A percentile compares a stretch with the other conserved stretches of the same genome.
These are phyloP conservation scores for Diaporthe longicolla DNA, from an alignment of 2,329 filamentous ascomycete genomes.

Conservation along the genomic window DNA sequence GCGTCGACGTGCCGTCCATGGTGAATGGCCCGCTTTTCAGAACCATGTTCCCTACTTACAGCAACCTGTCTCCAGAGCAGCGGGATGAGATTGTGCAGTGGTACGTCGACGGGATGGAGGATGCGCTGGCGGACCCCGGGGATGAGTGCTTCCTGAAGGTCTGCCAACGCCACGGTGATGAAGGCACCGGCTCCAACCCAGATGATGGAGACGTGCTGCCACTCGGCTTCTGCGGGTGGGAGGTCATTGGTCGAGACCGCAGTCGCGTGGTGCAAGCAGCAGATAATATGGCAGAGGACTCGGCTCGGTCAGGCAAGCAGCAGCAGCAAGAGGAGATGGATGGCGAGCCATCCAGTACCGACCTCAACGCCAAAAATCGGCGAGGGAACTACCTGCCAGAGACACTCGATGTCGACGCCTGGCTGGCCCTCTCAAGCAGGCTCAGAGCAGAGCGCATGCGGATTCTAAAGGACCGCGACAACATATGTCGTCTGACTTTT, in stretches of 20 bases:
- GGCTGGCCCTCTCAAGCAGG: conserved; percentile 5
- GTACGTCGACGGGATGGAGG: conserved; percentile 7
- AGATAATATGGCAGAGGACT: background rate
- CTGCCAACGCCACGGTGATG: background rate
- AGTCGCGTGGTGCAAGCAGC: background rate
- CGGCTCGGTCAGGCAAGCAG: background rate
- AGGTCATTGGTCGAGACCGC: background rate
- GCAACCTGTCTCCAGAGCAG: conserved; percentile 9
- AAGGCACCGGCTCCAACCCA: background rate
- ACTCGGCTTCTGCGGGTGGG: conserved; percentile 17
- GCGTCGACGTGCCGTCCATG: conserved; percentile 7
- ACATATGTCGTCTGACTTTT: conserved; percentile 11
- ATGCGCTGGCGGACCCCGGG: background rate
- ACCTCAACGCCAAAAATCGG: background rate
- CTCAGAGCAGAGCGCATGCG: background rate
- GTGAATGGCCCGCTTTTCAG: conserved; percentile 5
- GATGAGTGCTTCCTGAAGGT: background rate
- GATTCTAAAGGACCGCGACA: background rate
- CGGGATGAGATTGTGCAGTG: conserved; percentile 3
- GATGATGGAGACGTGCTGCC: background rate
- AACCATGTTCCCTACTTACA: conserved; percentile 12
- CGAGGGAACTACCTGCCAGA: conserved; percentile 3
- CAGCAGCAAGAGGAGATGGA: background rate
- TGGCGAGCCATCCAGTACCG: background rate
- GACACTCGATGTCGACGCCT: conserved; percentile 8